Conservation (phyloP, 345 rosid species). For the Salix exigua region DNA sequence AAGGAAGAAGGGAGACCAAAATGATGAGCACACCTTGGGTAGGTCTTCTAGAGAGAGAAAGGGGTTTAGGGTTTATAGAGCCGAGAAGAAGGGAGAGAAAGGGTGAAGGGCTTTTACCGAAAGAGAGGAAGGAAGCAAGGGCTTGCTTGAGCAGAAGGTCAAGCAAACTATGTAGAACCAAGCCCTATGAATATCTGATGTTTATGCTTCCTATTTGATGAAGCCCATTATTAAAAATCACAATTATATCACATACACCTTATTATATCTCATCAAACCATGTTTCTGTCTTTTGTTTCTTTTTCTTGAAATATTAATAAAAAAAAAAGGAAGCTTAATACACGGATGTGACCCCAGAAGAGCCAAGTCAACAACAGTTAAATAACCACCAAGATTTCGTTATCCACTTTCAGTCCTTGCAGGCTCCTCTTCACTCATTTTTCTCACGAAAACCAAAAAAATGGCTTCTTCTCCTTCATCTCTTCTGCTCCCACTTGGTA, state of each 20-base stretch:
- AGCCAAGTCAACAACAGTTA: neutral
- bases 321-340: too few relatives aligned
- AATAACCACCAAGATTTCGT: constrained; percentile 6
- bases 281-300: too few relatives aligned
- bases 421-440: neutral
- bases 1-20: neutral
- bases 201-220: neutral
- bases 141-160: neutral
- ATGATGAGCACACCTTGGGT: neutral
- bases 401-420: constrained; percentile 3
- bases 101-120: neutral
- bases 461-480: constrained; percentile 11
- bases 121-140: neutral
- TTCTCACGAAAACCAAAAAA: neutral
- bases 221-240: too few relatives aligned
- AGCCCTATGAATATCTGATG: neutral
- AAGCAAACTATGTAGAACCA: neutral
- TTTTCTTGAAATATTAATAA: too few relatives aligned
- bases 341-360: neutral
- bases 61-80: constrained; percentile 18
- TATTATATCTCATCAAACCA: too few relatives aligned
- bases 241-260: too few relatives aligned
- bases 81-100: neutral
- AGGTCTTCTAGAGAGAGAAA: neutral
- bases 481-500: constrained; percentile 40